phyloP scores from a whole-genome alignment of 345 rosid genomes.

The Lepidium aucheri region DNA sequence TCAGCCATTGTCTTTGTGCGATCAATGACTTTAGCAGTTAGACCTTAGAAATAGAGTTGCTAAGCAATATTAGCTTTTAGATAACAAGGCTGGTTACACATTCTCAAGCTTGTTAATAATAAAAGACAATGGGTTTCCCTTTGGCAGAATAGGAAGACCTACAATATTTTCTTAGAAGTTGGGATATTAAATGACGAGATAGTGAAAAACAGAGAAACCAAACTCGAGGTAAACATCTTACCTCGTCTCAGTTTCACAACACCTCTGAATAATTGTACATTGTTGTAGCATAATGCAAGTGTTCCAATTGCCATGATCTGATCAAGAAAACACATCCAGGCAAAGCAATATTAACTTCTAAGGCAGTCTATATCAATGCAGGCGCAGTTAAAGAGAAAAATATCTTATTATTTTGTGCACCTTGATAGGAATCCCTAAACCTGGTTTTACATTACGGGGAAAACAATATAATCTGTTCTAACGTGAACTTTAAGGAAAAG shows the following conservation, averaged over 20 bases:
- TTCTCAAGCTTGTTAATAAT: not conserved
- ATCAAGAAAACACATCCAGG: slow-evolving; percentile 24
- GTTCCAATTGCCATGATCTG: slow-evolving; percentile 98
- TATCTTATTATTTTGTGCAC: not conserved
- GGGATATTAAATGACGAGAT: not conserved
- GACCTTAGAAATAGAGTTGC: slow-evolving; percentile 39
- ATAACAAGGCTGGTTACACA: not conserved
- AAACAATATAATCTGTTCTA: not conserved
- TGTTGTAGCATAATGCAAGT: slow-evolving; percentile 80
- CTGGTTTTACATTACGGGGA: not conserved
- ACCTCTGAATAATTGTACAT: slow-evolving; percentile 87
- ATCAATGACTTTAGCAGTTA: slow-evolving; percentile 79
- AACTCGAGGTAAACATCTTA: slow-evolving; percentile 29
- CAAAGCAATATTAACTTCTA: slow-evolving; percentile 10
- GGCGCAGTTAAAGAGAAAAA: not conserved
- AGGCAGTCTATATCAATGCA: not conserved
- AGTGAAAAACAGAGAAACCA: not conserved
- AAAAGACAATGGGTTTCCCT: not conserved
- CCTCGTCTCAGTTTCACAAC: slow-evolving; percentile 98
- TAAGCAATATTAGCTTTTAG: not conserved
- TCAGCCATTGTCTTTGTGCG: slow-evolving; percentile 78
- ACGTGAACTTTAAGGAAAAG: not conserved
- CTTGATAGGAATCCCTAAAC: not conserved
- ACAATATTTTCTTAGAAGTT: not conserved
- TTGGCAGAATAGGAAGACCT: not conserved